Conservation (phyloP, 2,329 filamentous ascomycete species). For the Macrophomina pseudophaseolina region DNA sequence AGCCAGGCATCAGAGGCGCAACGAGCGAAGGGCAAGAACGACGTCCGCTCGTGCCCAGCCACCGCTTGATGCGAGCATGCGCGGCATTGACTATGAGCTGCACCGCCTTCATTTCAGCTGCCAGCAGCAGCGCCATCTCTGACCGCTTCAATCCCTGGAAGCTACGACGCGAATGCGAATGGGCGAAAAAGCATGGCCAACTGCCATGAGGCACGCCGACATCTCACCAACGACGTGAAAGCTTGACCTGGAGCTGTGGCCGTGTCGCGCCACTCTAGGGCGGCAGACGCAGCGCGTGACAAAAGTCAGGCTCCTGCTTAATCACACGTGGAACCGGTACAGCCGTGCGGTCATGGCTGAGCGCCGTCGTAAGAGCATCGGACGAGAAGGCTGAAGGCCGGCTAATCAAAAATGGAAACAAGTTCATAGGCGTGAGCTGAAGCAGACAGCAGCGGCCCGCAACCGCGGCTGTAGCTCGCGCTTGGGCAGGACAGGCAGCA, state of each 20-base stretch:
- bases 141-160: neutral
- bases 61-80: neutral
- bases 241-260: constrained; percentile 6
- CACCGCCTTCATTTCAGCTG: constrained; percentile 3
- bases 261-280: constrained; percentile 13
- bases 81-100: neutral
- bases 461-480: neutral
- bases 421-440: neutral
- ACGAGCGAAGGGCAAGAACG: neutral
- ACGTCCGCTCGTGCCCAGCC: neutral
- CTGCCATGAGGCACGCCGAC: neutral
- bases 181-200: neutral
- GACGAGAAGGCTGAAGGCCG: constrained; percentile 4
- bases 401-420: neutral
- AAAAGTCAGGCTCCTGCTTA: constrained; percentile 7
- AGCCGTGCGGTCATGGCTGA: neutral
- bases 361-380: constrained; percentile 22
- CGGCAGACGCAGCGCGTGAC: constrained; percentile 13
- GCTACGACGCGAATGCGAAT: constrained; percentile 9
- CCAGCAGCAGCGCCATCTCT: neutral
- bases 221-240: neutral
- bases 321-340: constrained; percentile 11
- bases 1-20: neutral
- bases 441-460: constrained; percentile 2
- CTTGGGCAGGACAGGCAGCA: neutral